Percentiles rank a stretch among this genome's conserved stretches.
phyloP scores from a whole-genome alignment of 768 basidiomycete species.

The Wakefieldia striispora region DNA sequence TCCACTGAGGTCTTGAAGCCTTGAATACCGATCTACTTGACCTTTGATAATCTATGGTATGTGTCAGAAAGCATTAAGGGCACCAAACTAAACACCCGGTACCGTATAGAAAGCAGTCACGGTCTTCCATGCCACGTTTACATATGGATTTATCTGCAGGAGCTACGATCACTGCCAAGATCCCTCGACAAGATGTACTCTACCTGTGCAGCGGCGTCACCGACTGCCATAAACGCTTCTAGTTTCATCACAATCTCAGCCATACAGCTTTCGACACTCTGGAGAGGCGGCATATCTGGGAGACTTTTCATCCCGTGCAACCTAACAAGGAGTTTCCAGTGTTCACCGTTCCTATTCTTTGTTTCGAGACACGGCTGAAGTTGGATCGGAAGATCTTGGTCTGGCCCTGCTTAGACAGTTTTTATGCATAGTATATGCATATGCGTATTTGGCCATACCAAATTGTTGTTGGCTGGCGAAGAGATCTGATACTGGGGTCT shows the following conservation, averaged over 20 bases:
- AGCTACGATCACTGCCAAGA: neutral
- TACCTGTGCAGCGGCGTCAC: slow-evolving; percentile 25
- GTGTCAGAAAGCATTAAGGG: slow-evolving; percentile 7
- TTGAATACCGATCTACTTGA: slow-evolving; percentile 27
- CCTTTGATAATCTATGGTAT: slow-evolving; percentile 23
- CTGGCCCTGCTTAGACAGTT: slow-evolving; percentile 6
- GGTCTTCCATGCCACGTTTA: slow-evolving; percentile 28
- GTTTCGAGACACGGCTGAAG: slow-evolving; percentile 13
- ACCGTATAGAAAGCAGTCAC: slow-evolving; percentile 30
- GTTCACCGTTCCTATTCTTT: neutral
- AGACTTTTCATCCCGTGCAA: slow-evolving; percentile 10
- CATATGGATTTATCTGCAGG: slow-evolving; percentile 25
- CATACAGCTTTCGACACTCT: slow-evolving; percentile 16
- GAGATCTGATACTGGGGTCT: slow-evolving; percentile 17
- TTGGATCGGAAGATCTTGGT: slow-evolving; percentile 12
- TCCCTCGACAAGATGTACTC: neutral
- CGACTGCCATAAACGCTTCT: slow-evolving; percentile 24
- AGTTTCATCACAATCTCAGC: slow-evolving; percentile 21
- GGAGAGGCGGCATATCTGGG: neutral
- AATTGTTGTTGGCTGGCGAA: slow-evolving; percentile 4
- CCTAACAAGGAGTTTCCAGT: slow-evolving; percentile 24
- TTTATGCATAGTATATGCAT: neutral
- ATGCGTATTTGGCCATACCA: neutral
- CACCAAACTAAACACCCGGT: neutral
- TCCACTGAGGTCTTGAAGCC: slow-evolving; percentile 23